Percentiles rank a stretch among this genome's conserved stretches.
phyloP scores from a whole-genome alignment of 192 early-diverging fungal species.

The Gryganskiella cystojenkinii region DNA sequence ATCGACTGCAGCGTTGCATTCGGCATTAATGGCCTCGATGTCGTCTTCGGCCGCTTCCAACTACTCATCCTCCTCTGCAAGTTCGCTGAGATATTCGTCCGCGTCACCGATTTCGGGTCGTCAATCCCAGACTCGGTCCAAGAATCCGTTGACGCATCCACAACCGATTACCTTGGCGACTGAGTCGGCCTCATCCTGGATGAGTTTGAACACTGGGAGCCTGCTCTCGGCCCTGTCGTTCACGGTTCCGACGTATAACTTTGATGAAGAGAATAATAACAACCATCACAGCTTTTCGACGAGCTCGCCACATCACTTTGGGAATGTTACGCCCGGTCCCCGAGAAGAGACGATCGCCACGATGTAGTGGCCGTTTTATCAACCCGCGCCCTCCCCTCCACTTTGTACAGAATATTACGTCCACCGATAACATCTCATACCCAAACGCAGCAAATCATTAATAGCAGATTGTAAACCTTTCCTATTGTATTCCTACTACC shows the following conservation, averaged over 20 bases:
- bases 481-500: no score
- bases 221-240: slow-evolving; percentile 40
- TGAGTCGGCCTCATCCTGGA: slow-evolving; percentile 28
- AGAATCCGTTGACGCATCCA: not conserved
- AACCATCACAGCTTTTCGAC: slow-evolving; percentile 26
- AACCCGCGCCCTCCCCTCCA: no score
- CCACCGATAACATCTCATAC: no score
- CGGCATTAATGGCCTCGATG: slow-evolving; percentile 36
- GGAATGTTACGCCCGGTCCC: no score
- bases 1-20: slow-evolving; percentile 39
- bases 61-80: not conserved
- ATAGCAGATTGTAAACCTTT: no score
- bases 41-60: slow-evolving; percentile 8
- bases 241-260: slow-evolving; percentile 42
- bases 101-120: not conserved
- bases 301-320: no score
- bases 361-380: no score
- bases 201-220: slow-evolving; percentile 44
- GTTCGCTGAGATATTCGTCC: slow-evolving; percentile 16
- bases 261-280: slow-evolving; percentile 23
- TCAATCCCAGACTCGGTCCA: not conserved
- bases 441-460: no score
- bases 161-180: slow-evolving; percentile 17
- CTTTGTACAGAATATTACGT: no score
- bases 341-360: no score